These are phyloP conservation scores for Cladophialophora yegresii DNA, from an alignment of 2,329 filamentous ascomycete species.

Conservation along the genomic window DNA sequence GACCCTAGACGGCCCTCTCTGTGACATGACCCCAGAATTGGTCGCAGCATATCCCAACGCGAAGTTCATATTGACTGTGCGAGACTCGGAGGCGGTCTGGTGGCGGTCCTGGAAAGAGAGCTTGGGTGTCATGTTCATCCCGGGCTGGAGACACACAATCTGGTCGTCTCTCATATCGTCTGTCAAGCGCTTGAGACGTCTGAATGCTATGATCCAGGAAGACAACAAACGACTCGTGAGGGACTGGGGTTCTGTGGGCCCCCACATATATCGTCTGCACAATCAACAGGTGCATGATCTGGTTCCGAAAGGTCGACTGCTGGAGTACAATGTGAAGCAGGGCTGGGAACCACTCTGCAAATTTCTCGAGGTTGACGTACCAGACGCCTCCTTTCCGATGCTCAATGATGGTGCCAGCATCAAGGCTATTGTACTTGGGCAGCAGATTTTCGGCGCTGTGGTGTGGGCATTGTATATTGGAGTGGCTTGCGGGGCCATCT, in stretches of 20 bases:
- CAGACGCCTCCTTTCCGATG: neutral
- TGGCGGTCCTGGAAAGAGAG: conserved; percentile 5
- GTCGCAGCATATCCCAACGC: conserved; percentile 1
- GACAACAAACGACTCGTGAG: neutral
- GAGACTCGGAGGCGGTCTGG: conserved; percentile 4
- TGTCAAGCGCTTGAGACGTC: conserved; percentile 1
- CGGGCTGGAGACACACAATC: neutral
- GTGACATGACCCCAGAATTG: conserved; percentile 1
- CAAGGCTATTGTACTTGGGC: conserved; percentile 3
- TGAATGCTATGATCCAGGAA: conserved; percentile 1
- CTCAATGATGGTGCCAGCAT: conserved; percentile 3
- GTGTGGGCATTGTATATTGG: conserved; percentile 1
- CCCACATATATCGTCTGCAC: neutral
- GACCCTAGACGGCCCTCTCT: conserved; percentile 1
- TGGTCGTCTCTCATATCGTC: conserved; percentile 2
- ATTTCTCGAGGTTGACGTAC: conserved; percentile 4
- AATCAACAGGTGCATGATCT: conserved; percentile 7
- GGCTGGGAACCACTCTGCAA: conserved; percentile 5
- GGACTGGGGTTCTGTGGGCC: neutral
- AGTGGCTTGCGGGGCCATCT: neutral
- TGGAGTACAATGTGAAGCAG: conserved; percentile 7
- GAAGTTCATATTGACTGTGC: conserved; percentile 5
- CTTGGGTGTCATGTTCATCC: neutral
- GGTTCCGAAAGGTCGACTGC: neutral
- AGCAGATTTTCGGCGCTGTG: neutral